Evolutionary conservation across 352 stramenopile genomes (phyloP).

Genomic region (Pythium diclinum): DNA sequence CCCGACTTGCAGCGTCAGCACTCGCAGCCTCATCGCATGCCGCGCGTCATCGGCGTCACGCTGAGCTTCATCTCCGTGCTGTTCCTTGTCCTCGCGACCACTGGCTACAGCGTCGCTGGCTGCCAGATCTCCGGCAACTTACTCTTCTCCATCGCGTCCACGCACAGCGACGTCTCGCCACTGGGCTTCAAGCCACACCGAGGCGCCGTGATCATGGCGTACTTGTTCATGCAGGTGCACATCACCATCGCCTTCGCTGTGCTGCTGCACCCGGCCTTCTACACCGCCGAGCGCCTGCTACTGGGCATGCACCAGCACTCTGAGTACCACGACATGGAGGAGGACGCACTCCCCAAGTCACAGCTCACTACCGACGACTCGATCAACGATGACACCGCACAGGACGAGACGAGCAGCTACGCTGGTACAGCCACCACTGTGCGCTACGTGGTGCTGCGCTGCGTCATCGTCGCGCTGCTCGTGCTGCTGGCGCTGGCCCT

Average conservation of each 20-base stretch:
- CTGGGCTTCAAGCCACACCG: conserved; percentile 27
- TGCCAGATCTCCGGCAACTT: conserved; percentile 37
- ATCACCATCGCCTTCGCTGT: conserved; percentile 37
- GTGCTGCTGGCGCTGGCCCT: conserved; percentile 27
- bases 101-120: conserved; percentile 27
- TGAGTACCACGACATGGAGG: conserved; percentile 16
- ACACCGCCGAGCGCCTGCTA: conserved; percentile 26
- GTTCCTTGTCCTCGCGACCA: conserved; percentile 27
- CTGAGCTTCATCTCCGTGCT: conserved; percentile 31
- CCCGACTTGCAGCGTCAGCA: conserved; percentile 33
- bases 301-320: conserved; percentile 22
- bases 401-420: conserved; percentile 4
- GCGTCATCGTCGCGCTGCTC: conserved; percentile 20
- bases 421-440: not conserved
- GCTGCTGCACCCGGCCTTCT: conserved; percentile 31
- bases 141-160: conserved; percentile 30
- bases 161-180: conserved; percentile 2
- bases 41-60: conserved; percentile 33
- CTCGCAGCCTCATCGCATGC: conserved; percentile 33
- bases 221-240: conserved; percentile 41
- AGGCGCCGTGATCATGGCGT: conserved; percentile 30
- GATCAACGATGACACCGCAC: not conserved
- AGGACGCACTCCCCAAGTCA: not conserved
- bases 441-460: conserved; percentile 22
- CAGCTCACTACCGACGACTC: not conserved